Percentiles rank a stretch among this genome's conserved stretches.
These are phyloP conservation scores for Nannochloropsis oceanica DNA, from an alignment of 108 stramenopile species.

Conservation along the genomic window DNA sequence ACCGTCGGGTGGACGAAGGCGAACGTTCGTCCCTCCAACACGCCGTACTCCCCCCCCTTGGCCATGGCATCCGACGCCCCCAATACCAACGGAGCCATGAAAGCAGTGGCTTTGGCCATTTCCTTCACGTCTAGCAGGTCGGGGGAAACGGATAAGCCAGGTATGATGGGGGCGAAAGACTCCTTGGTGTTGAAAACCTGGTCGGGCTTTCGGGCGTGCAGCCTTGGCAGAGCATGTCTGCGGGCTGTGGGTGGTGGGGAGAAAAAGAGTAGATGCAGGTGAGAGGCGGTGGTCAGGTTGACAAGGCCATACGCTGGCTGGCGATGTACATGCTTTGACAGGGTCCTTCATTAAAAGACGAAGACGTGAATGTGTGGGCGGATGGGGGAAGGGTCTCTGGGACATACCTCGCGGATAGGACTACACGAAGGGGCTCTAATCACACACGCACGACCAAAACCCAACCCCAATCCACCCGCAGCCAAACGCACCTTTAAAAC, in stretches of 20 bases:
- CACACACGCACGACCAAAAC: no score
- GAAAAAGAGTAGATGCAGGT: neutral
- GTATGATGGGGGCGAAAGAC: neutral
- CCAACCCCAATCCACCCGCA: neutral
- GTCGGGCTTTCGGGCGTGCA: neutral
- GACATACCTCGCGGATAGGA: neutral
- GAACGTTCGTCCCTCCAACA: conserved; percentile 7
- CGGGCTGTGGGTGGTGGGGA: neutral
- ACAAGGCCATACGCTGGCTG: no score
- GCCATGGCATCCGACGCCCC: conserved; percentile 15
- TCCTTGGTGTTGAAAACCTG: neutral
- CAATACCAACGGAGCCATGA: conserved; percentile 2
- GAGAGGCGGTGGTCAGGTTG: neutral
- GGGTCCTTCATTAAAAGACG: neutral
- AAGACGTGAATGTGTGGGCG: neutral
- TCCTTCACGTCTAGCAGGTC: neutral
- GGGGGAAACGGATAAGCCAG: neutral
- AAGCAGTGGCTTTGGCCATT: neutral
- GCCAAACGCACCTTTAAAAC: neutral
- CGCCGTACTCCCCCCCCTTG: conserved; percentile 27
- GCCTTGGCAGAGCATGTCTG: neutral
- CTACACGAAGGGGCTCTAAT: neutral
- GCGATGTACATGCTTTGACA: neutral
- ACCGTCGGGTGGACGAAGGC: conserved; percentile 69
- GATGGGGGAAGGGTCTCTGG: neutral